A percentile compares a stretch with the other conserved stretches of the same genome.
These are phyloP conservation scores for Colletotrichum lupini DNA, from an alignment of 2,329 filamentous ascomycete species.

Conservation along the genomic window DNA sequence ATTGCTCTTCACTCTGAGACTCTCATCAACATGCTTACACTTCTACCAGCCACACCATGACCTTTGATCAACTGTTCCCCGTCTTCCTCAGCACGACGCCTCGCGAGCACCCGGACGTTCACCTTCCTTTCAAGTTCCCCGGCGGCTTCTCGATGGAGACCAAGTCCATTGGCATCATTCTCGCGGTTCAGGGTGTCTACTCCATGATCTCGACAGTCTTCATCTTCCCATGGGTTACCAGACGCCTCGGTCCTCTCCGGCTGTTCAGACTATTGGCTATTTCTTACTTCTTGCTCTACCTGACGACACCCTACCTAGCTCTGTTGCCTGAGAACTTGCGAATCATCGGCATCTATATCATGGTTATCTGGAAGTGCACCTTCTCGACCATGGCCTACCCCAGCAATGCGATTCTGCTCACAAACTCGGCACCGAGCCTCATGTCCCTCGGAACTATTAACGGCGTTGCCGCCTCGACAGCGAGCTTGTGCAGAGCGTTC, in stretches of 20 bases:
- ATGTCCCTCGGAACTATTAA: constrained; percentile 92
- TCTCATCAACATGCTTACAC: constrained; percentile 34
- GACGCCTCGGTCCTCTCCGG: constrained; percentile 79
- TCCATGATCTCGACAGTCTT: constrained; percentile 89
- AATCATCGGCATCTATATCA: constrained; percentile 78
- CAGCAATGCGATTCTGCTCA: constrained; percentile 87
- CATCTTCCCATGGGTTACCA: constrained; percentile 82
- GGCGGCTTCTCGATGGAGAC: constrained; percentile 88
- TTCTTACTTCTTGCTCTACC: constrained; percentile 88
- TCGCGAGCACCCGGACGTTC: constrained; percentile 50
- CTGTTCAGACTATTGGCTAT: constrained; percentile 86
- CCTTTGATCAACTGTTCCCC: constrained; percentile 92
- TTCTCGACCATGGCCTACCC: constrained; percentile 93
- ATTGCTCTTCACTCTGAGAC: constrained; percentile 26
- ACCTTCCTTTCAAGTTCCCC: constrained; percentile 87
- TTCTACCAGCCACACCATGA: constrained; percentile 85
- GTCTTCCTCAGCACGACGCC: constrained; percentile 83
- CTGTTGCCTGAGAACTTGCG: constrained; percentile 79
- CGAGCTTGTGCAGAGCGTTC: constrained; percentile 87
- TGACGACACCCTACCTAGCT: constrained; percentile 88
- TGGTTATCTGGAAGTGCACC: constrained; percentile 92
- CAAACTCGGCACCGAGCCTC: constrained; percentile 86
- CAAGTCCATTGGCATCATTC: constrained; percentile 86
- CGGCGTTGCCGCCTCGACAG: constrained; percentile 89
- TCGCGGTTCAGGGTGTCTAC: constrained; percentile 89